Conservation (phyloP, 2,329 filamentous ascomycete species). For the Fusarium sp. region DNA sequence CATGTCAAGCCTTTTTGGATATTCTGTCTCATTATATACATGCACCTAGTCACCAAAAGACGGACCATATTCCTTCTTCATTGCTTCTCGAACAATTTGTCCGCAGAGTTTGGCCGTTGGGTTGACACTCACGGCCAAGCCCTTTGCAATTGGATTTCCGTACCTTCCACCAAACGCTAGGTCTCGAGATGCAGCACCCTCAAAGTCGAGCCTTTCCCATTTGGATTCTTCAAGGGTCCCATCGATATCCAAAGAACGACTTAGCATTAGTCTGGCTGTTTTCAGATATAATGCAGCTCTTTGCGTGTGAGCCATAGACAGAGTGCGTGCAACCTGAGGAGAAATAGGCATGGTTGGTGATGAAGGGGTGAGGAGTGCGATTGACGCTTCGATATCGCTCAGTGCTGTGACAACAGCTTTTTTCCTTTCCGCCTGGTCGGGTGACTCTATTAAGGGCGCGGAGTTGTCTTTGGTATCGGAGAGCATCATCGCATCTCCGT, state of each 20-base stretch:
- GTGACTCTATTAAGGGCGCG: slow-evolving; percentile 54
- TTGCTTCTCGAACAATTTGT: slow-evolving; percentile 74
- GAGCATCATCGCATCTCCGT: slow-evolving; percentile 69
- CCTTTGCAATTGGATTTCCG: slow-evolving; percentile 72
- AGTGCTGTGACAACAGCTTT: slow-evolving; percentile 55
- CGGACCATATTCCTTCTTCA: slow-evolving; percentile 74
- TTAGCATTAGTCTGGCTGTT: slow-evolving; percentile 61
- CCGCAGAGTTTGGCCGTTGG: slow-evolving; percentile 76
- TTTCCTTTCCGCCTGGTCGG: slow-evolving; percentile 50
- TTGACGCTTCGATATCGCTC: slow-evolving; percentile 65
- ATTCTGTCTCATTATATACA: slow-evolving; percentile 11
- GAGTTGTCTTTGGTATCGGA: slow-evolving; percentile 49
- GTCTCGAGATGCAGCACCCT: slow-evolving; percentile 69
- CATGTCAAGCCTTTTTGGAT: neutral
- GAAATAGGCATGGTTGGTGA: slow-evolving; percentile 65
- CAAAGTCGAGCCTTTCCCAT: slow-evolving; percentile 67
- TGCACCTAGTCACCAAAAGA: slow-evolving; percentile 52
- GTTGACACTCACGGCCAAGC: slow-evolving; percentile 71
- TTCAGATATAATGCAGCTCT: slow-evolving; percentile 71
- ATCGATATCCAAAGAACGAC: slow-evolving; percentile 52
- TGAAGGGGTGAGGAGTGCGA: slow-evolving; percentile 66
- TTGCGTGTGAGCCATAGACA: slow-evolving; percentile 78
- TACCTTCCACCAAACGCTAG: slow-evolving; percentile 72
- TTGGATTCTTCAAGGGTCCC: slow-evolving; percentile 53
- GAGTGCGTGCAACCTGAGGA: slow-evolving; percentile 69